These are phyloP conservation scores for Saksenaea vasiformis DNA, from an alignment of 371 early-diverging fungal species.

Conservation along the genomic window DNA sequence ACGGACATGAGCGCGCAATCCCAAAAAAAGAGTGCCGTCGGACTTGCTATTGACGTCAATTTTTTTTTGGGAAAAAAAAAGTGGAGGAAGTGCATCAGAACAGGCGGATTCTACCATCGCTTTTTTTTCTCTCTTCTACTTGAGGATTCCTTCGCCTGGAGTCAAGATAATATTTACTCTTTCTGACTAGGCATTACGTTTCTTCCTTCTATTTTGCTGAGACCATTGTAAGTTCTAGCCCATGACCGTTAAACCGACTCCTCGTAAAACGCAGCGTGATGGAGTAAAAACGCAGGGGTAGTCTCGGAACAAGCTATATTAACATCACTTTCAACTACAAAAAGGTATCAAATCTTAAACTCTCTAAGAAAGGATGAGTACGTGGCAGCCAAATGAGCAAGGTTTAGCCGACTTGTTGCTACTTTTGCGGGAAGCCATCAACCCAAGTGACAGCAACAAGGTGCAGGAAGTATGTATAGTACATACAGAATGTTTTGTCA, in stretches of 20 bases:
- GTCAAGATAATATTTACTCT: background rate
- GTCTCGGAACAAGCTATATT: background rate
- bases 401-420: conserved; percentile 52
- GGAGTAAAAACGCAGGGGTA: background rate
- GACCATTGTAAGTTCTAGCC: background rate
- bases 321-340: background rate
- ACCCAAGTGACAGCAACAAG: conserved; percentile 45
- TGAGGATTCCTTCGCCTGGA: background rate
- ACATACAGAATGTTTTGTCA: background rate
- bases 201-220: background rate
- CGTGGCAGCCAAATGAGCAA: conserved; percentile 52
- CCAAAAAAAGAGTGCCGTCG: no score
- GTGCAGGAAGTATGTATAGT: conserved; percentile 42
- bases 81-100: background rate
- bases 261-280: background rate
- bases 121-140: background rate
- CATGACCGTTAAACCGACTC: background rate
- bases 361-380: conserved; percentile 30
- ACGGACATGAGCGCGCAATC: no score
- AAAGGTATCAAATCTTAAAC: background rate
- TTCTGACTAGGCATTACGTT: background rate
- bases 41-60: conserved; percentile 1
- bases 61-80: background rate
- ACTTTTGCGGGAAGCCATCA: conserved; percentile 49
- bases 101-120: background rate